These are phyloP conservation scores for Lichtheimia corymbifera DNA, from an alignment of 371 early-diverging fungal genomes.

Conservation along the genomic window DNA sequence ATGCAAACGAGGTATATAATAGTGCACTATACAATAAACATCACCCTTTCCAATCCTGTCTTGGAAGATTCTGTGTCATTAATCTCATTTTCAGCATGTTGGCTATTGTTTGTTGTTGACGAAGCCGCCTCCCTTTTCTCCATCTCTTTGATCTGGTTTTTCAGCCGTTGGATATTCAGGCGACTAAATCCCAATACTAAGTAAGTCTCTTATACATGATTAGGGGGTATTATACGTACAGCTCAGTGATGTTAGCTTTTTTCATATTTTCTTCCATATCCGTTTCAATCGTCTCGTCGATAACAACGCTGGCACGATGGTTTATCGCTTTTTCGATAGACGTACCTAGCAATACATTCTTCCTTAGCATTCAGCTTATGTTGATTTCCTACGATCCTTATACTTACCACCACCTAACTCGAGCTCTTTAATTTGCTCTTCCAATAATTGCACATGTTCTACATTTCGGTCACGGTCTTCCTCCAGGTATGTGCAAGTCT, in stretches of 20 bases:
- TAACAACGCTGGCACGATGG: slow-evolving; percentile 39
- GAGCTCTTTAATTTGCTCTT: slow-evolving; percentile 81
- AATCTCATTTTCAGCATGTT: slow-evolving; percentile 22
- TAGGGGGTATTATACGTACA: slow-evolving; percentile 24
- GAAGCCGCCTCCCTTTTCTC: slow-evolving; percentile 24
- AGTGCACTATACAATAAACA: not conserved
- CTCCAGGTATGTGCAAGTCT: slow-evolving; percentile 67
- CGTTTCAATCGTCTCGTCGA: slow-evolving; percentile 31
- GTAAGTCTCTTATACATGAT: not conserved
- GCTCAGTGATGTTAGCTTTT: slow-evolving; percentile 53
- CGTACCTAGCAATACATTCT: slow-evolving; percentile 12
- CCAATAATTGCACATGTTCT: slow-evolving; percentile 78
- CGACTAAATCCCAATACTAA: slow-evolving; percentile 19
- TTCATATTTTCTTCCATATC: slow-evolving; percentile 52
- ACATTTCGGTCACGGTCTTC: slow-evolving; percentile 65
- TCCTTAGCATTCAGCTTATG: not conserved
- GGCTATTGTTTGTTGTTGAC: slow-evolving; percentile 8
- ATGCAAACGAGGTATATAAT: not conserved
- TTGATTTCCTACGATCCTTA: too few species aligned
- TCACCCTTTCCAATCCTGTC: slow-evolving; percentile 64
- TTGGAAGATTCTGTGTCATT: slow-evolving; percentile 53
- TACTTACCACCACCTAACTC: slow-evolving; percentile 64
- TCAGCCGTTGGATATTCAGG: slow-evolving; percentile 36
- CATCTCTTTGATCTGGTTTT: slow-evolving; percentile 42
- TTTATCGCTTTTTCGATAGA: slow-evolving; percentile 35